Evolutionary conservation across 441 rosid species (phyloP), one percentile per base, ranked within the genome.

Genomic region (Omphalea diandra): DNA sequence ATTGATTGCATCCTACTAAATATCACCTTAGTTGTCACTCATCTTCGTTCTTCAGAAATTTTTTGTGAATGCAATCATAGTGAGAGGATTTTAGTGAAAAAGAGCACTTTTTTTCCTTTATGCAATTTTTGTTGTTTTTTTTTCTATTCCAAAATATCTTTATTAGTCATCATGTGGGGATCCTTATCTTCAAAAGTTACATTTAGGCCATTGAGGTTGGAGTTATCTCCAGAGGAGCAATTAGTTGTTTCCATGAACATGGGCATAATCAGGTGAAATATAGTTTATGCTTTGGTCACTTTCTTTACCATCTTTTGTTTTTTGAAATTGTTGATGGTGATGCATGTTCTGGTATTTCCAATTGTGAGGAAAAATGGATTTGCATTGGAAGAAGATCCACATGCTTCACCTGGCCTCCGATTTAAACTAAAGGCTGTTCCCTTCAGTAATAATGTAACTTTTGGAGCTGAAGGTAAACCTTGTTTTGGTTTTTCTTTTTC

Each of bases 171-270:
- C 20, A 31, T 31, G 15, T 58, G 11, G 46, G 31, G 27, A 27
- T 61, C 31, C 65, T 47, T 69, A 46, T 64, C 60, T 53, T 15
- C 56, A 20, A 57, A 67, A 63, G 63, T 67, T 55, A 46, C 63
- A 11, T 81, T 38, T 32, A 95, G 99, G 83, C 90, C 99, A 55
- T 76, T 89, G 86, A 82, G 78, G 57, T 79, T 95, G 89, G 98
- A 93, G 79, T 84, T 95, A 70, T 88, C 98, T 73, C 95, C 99
- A 29, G 97, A 90, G 79, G 98, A 95, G 84, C 97, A 95, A 83
- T 79, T 83, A 35, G 87, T 93, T 69, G 83, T 84, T 41, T 87
- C 91, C 65, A 88, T 93, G 95, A 90, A 95, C 74, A 80, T 90
- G 93, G 97, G 87, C 79, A 67, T 83, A 71, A 84, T 95, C 84